Percentiles rank a stretch among this genome's conserved stretches.
These are phyloP conservation scores for Dictyostelium purpureum DNA, from an alignment of 78 protist species.

Conservation along the genomic window DNA sequence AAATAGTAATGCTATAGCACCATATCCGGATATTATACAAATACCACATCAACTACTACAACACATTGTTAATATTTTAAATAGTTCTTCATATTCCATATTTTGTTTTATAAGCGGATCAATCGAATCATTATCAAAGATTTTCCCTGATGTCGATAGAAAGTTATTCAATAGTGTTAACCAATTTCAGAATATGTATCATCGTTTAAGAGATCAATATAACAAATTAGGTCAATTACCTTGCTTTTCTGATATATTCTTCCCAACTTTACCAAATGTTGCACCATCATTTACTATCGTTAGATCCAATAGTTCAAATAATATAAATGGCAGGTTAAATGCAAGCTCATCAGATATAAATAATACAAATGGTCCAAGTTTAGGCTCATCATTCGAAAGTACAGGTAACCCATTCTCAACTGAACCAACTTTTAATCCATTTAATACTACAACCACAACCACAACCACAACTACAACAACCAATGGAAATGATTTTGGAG, in stretches of 20 bases:
- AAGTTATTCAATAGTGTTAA: neutral
- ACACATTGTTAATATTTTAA: constrained; percentile 24
- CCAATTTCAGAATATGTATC: neutral
- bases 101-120: constrained; percentile 49
- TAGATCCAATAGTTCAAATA: neutral
- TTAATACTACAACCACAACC: neutral
- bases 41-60: constrained; percentile 12
- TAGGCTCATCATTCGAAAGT: neutral
- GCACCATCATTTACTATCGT: constrained; percentile 5
- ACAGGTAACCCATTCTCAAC: constrained; percentile 25
- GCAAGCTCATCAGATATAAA: neutral
- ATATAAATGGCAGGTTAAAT: neutral
- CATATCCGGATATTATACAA: no score
- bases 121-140: neutral
- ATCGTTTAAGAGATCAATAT: constrained; percentile 21
- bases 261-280: constrained; percentile 42
- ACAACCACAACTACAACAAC: neutral
- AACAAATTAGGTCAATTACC: neutral
- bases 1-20: neutral
- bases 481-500: neutral
- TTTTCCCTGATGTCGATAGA: neutral
- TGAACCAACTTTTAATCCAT: constrained; percentile 67
- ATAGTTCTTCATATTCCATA: constrained; percentile 36
- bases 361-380: neutral
- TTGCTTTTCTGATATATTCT: constrained; percentile 36